phyloP scores from a whole-genome alignment of 1,284 basidiomycete genomes.

The Entoloma clypeatum region DNA sequence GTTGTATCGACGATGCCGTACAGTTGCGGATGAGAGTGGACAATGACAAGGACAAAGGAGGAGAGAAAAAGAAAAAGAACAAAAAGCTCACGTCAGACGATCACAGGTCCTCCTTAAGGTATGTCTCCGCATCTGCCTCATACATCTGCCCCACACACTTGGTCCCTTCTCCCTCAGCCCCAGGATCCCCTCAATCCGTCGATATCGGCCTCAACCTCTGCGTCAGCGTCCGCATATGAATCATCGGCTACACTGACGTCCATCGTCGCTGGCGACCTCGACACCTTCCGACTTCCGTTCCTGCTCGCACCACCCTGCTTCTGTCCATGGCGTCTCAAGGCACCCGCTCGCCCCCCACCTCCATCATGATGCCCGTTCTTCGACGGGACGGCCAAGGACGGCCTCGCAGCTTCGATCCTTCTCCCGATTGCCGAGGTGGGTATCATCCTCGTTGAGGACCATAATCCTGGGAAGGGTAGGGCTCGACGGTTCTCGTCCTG shows the following conservation, averaged over 20 bases:
- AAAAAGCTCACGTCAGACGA: no score
- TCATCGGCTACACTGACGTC: slow-evolving; percentile 14
- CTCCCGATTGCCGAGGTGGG: slow-evolving; percentile 27
- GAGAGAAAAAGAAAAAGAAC: no score
- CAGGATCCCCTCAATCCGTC: slow-evolving; percentile 14
- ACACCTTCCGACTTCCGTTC: slow-evolving; percentile 14
- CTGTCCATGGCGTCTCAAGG: not conserved
- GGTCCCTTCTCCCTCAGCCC: slow-evolving; percentile 8
- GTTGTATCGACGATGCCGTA: no score
- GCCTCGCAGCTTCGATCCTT: slow-evolving; percentile 19
- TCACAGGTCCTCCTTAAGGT: slow-evolving; percentile 24
- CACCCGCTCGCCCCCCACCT: slow-evolving; percentile 8
- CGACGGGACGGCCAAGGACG: slow-evolving; percentile 9
- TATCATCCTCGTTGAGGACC: slow-evolving; percentile 20
- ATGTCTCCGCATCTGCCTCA: slow-evolving; percentile 21
- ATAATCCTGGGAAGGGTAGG: slow-evolving; percentile 13
- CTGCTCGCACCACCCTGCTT: slow-evolving; percentile 14
- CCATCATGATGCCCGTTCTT: slow-evolving; percentile 4
- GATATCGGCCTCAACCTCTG: slow-evolving; percentile 15
- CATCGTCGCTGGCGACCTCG: slow-evolving; percentile 9
- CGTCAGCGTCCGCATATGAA: slow-evolving; percentile 20
- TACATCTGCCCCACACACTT: no score
- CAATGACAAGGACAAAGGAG: no score
- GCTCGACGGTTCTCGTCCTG: slow-evolving; percentile 3
- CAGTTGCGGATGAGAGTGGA: no score